Conservation (phyloP, 768 basidiomycete species). For the Boletus rufocinnamomeus region DNA sequence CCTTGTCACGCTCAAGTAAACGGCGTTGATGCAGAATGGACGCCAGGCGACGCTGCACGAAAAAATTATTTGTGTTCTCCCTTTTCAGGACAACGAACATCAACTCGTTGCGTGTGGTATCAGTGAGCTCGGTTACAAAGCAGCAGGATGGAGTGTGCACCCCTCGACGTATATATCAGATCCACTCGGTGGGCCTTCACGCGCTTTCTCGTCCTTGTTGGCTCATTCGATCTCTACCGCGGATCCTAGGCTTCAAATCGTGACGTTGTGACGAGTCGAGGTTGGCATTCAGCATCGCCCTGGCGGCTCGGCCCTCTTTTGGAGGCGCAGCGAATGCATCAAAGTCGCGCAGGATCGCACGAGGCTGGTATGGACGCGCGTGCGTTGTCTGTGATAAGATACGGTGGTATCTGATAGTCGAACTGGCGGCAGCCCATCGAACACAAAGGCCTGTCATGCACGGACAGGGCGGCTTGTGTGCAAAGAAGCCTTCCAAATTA, state of each 20-base stretch:
- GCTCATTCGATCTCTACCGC: slow-evolving; percentile 21
- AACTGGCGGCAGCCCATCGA: slow-evolving; percentile 21
- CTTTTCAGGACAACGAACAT: not conserved
- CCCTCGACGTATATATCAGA: slow-evolving; percentile 5
- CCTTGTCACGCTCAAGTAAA: slow-evolving; percentile 9
- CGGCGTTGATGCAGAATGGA: slow-evolving; percentile 21
- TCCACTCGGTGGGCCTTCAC: not conserved
- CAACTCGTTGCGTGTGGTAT: not conserved
- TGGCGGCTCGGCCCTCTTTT: not conserved
- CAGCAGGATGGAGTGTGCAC: not conserved
- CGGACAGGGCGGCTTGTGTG: slow-evolving; percentile 23
- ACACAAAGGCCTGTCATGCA: slow-evolving; percentile 29
- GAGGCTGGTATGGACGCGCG: not conserved
- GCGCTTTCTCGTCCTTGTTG: not conserved
- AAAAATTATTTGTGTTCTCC: slow-evolving; percentile 1
- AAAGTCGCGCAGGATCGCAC: not conserved
- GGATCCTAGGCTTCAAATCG: slow-evolving; percentile 26
- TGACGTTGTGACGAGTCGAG: slow-evolving; percentile 27
- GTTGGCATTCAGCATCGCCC: slow-evolving; percentile 19
- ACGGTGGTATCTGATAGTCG: slow-evolving; percentile 29
- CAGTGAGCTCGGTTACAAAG: not conserved
- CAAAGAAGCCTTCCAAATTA: slow-evolving; percentile 34
- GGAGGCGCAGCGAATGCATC: not conserved
- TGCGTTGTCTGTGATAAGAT: slow-evolving; percentile 8
- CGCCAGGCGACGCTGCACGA: not conserved